Conservation (phyloP, 2,329 filamentous ascomycete species). For the Claviceps lovelessii region DNA sequence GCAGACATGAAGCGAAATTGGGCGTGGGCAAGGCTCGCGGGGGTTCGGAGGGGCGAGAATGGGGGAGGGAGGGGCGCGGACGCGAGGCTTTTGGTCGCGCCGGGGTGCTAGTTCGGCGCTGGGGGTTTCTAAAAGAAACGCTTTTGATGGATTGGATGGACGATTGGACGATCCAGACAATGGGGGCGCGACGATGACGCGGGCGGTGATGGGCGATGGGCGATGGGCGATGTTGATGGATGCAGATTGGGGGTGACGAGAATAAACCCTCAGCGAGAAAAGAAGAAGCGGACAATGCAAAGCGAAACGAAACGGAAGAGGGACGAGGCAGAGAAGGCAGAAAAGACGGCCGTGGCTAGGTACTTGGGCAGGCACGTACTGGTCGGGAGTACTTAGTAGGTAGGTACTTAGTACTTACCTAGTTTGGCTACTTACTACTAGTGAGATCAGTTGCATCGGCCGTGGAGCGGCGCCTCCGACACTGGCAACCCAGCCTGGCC, state of each 20-base stretch:
- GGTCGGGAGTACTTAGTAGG: too few relatives aligned
- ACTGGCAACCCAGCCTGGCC: too few relatives aligned
- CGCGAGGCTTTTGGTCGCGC: background rate
- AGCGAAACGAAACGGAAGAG: background rate
- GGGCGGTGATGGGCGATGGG: too few relatives aligned
- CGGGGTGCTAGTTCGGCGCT: background rate
- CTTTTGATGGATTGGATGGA: background rate
- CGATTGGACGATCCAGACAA: background rate
- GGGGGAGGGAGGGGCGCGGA: background rate
- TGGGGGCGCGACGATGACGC: background rate
- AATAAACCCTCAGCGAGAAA: background rate
- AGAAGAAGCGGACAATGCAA: background rate
- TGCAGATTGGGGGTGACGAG: background rate
- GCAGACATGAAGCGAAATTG: conserved; percentile 3
- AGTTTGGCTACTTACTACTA: too few relatives aligned
- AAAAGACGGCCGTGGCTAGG: background rate
- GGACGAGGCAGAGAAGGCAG: background rate
- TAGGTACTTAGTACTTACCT: too few relatives aligned
- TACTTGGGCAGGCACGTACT: too few relatives aligned
- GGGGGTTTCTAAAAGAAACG: background rate
- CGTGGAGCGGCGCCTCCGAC: background rate
- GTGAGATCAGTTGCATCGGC: background rate
- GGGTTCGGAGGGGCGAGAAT: background rate
- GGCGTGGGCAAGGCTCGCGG: background rate
- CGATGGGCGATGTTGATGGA: background rate